These are phyloP conservation scores for Trichoderma brevicompactum DNA, from an alignment of 2,329 filamentous ascomycete species.

Conservation along the genomic window DNA sequence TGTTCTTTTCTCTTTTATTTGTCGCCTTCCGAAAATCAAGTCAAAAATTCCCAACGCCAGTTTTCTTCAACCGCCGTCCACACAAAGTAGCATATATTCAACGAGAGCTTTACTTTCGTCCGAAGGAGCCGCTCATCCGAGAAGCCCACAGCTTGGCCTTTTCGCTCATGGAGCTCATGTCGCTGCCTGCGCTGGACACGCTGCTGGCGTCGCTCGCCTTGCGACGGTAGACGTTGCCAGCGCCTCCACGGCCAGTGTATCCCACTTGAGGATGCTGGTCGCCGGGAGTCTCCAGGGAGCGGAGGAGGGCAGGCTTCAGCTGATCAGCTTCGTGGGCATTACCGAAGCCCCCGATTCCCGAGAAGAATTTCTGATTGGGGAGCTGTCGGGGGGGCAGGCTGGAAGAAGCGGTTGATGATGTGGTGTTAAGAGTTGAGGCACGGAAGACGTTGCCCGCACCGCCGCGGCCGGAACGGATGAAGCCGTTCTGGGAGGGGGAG, in stretches of 20 bases:
- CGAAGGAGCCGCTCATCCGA: constrained; percentile 42
- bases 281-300: constrained; percentile 53
- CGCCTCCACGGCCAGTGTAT: constrained; percentile 69
- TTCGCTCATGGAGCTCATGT: constrained; percentile 45
- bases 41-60: not conserved
- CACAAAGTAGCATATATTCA: too few relatives aligned
- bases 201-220: constrained; percentile 42
- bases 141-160: constrained; percentile 43
- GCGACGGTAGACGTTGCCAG: constrained; percentile 66
- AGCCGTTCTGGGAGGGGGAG: constrained; percentile 39
- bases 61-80: too few relatives aligned
- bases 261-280: constrained; percentile 53
- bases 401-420: constrained; percentile 50
- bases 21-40: not conserved
- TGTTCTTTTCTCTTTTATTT: not conserved
- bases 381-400: constrained; percentile 47
- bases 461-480: constrained; percentile 58
- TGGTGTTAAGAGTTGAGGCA: constrained; percentile 47
- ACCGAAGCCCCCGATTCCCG: constrained; percentile 69
- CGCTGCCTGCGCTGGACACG: constrained; percentile 41
- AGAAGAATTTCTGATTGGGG: constrained; percentile 57
- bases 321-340: constrained; percentile 58
- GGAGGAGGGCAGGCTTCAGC: constrained; percentile 37
- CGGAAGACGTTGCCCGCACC: constrained; percentile 61
- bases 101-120: constrained; percentile 35